Conservation (phyloP, 2,329 filamentous ascomycete genomes). For the Penicillium sp. region DNA sequence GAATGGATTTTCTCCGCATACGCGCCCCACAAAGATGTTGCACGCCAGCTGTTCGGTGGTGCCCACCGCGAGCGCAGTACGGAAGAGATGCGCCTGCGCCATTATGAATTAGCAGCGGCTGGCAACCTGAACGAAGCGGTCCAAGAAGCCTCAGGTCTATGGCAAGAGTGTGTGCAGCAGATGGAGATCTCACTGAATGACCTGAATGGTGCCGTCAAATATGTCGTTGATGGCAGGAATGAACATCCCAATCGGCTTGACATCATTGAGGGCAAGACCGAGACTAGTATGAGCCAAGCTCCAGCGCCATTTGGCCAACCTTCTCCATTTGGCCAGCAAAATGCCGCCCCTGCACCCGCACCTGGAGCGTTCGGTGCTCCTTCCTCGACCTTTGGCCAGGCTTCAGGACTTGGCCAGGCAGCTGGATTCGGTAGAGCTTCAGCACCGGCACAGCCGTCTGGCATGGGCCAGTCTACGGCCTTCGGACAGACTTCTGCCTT, state of each 20-base stretch:
- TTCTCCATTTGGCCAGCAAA: conserved; percentile 30
- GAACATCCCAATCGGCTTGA: conserved; percentile 75
- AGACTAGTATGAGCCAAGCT: conserved; percentile 16
- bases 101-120: conserved; percentile 64
- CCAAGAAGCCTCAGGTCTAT: conserved; percentile 55
- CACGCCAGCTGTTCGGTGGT: conserved; percentile 81
- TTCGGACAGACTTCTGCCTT: conserved; percentile 21
- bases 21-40: conserved; percentile 72
- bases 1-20: conserved; percentile 87
- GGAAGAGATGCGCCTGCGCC: conserved; percentile 75
- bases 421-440: conserved; percentile 27
- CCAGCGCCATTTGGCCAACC: conserved; percentile 24
- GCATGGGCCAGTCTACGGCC: conserved; percentile 12
- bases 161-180: conserved; percentile 66
- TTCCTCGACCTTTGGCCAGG: conserved; percentile 23
- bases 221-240: conserved; percentile 64
- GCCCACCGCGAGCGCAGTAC: conserved; percentile 77
- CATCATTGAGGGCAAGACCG: conserved; percentile 37
- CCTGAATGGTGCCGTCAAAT: conserved; percentile 69
- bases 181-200: conserved; percentile 70
- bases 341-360: not conserved
- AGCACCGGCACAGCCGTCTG: conserved; percentile 18
- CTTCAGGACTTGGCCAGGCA: conserved; percentile 23
- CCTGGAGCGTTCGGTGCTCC: conserved; percentile 22
- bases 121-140: conserved; percentile 60